Evolutionary conservation across 805 yeast genomes (phyloP).

Genomic region (Aciculoconidium aculeatum): DNA sequence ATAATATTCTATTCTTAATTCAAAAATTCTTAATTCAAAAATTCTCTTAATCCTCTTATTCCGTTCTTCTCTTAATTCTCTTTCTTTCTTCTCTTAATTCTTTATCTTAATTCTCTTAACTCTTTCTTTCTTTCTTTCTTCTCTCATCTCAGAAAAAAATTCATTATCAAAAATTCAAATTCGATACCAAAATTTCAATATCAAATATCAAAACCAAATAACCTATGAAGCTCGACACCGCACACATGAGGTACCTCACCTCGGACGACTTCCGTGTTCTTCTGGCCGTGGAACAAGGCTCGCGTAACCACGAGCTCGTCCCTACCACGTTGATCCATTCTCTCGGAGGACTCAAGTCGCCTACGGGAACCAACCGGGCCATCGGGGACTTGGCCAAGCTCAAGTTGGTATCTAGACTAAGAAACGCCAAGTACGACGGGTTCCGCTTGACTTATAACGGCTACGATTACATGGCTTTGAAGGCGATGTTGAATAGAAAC

Average conservation of each 20-base stretch:
- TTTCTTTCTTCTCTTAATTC: too few relatives aligned
- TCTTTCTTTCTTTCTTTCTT: too few relatives aligned
- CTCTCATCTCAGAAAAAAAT: too few relatives aligned
- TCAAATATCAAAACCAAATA: too few relatives aligned
- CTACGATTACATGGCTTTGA: constrained; percentile 86
- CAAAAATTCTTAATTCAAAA: too few relatives aligned
- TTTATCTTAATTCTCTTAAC: too few relatives aligned
- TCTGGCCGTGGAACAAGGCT: constrained; percentile 85
- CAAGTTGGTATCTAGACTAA: constrained; percentile 65
- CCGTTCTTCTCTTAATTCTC: too few relatives aligned
- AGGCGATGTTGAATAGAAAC: constrained; percentile 70
- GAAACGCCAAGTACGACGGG: constrained; percentile 95
- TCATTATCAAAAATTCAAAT: too few relatives aligned
- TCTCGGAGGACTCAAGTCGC: constrained; percentile 69
- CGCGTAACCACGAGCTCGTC: constrained; percentile 89
- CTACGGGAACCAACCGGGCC: constrained; percentile 70
- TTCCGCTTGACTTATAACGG: constrained; percentile 85
- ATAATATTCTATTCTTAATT: too few relatives aligned
- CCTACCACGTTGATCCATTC: constrained; percentile 83
- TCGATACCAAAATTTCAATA: too few relatives aligned
- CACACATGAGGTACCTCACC: constrained; percentile 90
- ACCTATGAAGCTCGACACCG: constrained; percentile 82
- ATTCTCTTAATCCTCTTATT: too few relatives aligned
- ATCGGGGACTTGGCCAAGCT: constrained; percentile 85
- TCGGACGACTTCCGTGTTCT: constrained; percentile 87